Evolutionary conservation across 345 rosid genomes (phyloP), one percentile per base, ranked within the genome.

Genomic region (Cardamine occulta): DNA sequence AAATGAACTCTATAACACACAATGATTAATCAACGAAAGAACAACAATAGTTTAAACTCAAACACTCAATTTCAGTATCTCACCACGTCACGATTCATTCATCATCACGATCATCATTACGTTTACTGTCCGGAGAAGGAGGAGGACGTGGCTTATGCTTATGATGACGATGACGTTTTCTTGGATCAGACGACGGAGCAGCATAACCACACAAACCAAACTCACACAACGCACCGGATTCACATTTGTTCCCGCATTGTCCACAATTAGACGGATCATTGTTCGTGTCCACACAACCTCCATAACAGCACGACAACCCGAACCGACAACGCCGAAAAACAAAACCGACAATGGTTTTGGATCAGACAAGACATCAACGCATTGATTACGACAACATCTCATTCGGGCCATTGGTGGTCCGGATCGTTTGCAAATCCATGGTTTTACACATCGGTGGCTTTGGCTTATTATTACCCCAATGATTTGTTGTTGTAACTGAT

Each of bases 121-220:
- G n/a, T 40, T 61, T 15, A 69, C 42, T 76, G 56, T 76, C 47
- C 10, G 70, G 58, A 23, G 70, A 76, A 34, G 80, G 52, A 64
- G 72, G 80, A 35, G 72, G 15, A 3, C 15, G 54, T 47, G 66
- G 76, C 28, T 18, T 17, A 49, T 18, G 73, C 57, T 69, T 61
- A 63, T 21, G 75, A 62, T 8, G 70, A 31, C 63, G 74, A 23
- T 4, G 57, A 47, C 61, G 72, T 63, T 55, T 70, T 47, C 66
- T 19, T 35, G 76, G 76, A 24, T 26, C 66, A 35, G 66, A 56
- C 29, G 81, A 66, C 1, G 69, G 73, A 49, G 68, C 68, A 23
- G 81, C 81, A 66, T 78, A 78, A 24, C 77, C 81, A 66, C 81
- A 78, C 81, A 78, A 31, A 59, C 81, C 81, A 60, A 78, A 78